A percentile compares a stretch with the other conserved stretches of the same genome.
Conservation (phyloP, 169 alveolate genomes). For the Babesia divergens region DNA sequence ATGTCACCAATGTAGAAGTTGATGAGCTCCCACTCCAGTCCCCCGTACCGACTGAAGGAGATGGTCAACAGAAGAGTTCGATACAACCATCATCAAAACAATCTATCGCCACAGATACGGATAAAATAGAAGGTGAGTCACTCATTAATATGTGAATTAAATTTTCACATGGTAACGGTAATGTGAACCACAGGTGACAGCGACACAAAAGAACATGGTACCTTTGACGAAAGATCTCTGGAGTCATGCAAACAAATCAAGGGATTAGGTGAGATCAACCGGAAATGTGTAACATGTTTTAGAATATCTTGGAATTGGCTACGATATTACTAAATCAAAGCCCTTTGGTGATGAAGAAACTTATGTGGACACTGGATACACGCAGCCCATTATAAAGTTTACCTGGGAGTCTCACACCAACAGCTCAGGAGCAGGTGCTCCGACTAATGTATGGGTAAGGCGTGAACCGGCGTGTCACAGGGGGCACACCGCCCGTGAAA, state of each 20-base stretch:
- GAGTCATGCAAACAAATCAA: neutral
- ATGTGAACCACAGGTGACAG: neutral
- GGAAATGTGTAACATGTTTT: neutral
- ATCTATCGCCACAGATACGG: too few relatives aligned
- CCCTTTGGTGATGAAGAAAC: constrained; percentile 58
- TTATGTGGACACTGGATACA: constrained; percentile 54
- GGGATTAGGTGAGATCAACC: constrained; percentile 1
- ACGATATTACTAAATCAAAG: constrained; percentile 22
- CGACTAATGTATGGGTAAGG: constrained; percentile 61
- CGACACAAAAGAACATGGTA: neutral
- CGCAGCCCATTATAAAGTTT: constrained; percentile 48
- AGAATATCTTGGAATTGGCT: constrained; percentile 65
- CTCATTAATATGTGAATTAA: too few relatives aligned
- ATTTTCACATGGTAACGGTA: neutral
- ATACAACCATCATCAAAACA: too few relatives aligned
- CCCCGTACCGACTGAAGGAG: too few relatives aligned
- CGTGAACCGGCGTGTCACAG: constrained; percentile 47
- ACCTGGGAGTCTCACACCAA: neutral
- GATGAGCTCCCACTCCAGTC: too few relatives aligned
- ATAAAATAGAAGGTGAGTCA: too few relatives aligned
- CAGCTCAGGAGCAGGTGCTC: neutral
- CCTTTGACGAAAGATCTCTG: neutral
- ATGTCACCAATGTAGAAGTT: neutral
- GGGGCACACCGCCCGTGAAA: constrained; percentile 14
- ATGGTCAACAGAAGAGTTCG: too few relatives aligned